Evolutionary conservation across 768 basidiomycete genomes (phyloP).

Genomic region (Phylloporus rhodoxanthus): DNA sequence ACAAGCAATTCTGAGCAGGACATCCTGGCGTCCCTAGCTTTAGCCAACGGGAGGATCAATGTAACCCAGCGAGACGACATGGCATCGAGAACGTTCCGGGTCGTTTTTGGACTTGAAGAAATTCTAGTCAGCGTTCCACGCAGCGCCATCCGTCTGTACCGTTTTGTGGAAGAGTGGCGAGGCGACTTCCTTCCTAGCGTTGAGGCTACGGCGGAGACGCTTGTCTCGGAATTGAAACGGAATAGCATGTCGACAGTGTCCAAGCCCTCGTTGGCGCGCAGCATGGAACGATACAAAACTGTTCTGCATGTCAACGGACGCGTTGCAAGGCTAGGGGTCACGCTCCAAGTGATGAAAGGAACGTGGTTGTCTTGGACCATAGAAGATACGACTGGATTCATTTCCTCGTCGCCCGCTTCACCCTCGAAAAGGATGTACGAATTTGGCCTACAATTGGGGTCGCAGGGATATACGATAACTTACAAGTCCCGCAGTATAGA

Average conservation of each 20-base stretch:
- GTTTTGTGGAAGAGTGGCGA: conserved; percentile 78
- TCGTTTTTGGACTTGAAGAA: conserved; percentile 40
- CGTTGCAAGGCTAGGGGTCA: conserved; percentile 47
- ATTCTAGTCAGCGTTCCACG: conserved; percentile 64
- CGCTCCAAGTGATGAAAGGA: conserved; percentile 80
- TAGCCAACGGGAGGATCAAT: conserved; percentile 44
- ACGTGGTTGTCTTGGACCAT: conserved; percentile 81
- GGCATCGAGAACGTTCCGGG: conserved; percentile 34
- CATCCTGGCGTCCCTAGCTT: conserved; percentile 54
- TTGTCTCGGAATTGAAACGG: conserved; percentile 58
- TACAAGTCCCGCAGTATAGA: conserved; percentile 35
- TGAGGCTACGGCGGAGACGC: conserved; percentile 56
- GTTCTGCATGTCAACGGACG: conserved; percentile 49
- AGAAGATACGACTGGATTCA: conserved; percentile 43
- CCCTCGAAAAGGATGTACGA: conserved; percentile 32
- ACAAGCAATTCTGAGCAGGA: conserved; percentile 41
- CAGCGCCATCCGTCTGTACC: conserved; percentile 73
- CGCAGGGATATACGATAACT: conserved; percentile 56
- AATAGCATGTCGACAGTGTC: conserved; percentile 33
- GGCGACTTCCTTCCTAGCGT: conserved; percentile 72
- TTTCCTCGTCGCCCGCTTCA: conserved; percentile 35
- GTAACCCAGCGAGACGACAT: conserved; percentile 44
- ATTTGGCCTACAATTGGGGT: conserved; percentile 62
- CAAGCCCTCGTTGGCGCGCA: conserved; percentile 23
- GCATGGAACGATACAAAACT: conserved; percentile 5